Base-by-base conservation (phyloP, 495 filamentous ascomycete species). In the Pseudotulostoma volvatum region DNA sequence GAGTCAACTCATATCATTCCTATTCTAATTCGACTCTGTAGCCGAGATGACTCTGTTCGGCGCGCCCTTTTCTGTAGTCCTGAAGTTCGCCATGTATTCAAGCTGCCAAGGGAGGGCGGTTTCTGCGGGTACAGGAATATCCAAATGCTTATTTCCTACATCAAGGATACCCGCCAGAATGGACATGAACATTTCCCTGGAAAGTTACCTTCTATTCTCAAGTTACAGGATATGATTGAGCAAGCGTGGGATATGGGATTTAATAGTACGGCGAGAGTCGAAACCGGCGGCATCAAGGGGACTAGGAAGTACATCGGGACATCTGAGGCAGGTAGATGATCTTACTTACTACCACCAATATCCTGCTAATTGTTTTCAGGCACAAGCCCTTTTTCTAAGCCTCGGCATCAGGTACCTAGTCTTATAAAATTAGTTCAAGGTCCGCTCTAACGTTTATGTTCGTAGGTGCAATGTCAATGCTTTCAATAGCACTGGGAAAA, bases 61-160 rank as follows among this genome's bases (percentile, higher is more conserved):
- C 71, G 73, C 39, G 82, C 82, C 3, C 94, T 83, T 47, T 56
- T 93, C 19, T 96, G 90, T 54, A 73, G 84, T 44, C 69, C 82
- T 4, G 65, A 62, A 18, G 79, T 83, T 1, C 71, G 74, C 28
- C 87, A 95, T 51, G 70, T 97, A 13, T 79, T 77, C 34, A 94
- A 93, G 47, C 64, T 93, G 28, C 66, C 67, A 7, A 70, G 64
- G 25, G 86, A 93, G 57, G 81, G 87, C 23, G 84, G 84, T 1
- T 97, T 96, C 59, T 97, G 90, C 57, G 90, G 90, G n/a, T 97
- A 95, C 50, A 70, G 90, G 7, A 97, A 94, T 54, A 93, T 95
- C 31, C 90, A 97, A 49, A 93, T 94, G 84, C 51, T 94, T 41
- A 61, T 78, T 13, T 87, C 86, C 2, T 88, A 81, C 52, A 71